phyloP scores from a whole-genome alignment of 768 basidiomycete species.

The Rhizopogon roseolus region DNA sequence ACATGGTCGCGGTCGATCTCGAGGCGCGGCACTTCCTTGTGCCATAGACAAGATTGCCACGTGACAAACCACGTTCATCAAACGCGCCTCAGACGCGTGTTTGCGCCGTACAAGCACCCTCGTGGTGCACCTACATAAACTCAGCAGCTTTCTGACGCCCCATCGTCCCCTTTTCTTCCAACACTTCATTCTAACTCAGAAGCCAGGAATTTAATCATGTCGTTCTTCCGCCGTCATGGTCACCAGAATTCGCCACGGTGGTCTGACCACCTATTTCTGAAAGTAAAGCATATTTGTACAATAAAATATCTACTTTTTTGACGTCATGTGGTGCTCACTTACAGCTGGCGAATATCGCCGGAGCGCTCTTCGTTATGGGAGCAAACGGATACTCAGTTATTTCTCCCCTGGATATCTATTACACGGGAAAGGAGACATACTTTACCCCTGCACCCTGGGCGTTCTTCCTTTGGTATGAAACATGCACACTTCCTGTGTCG shows the following conservation, averaged over 20 bases:
- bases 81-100: conserved; percentile 7
- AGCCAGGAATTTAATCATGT: conserved; percentile 14
- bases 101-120: background rate
- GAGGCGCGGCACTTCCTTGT: background rate
- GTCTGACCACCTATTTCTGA: conserved; percentile 49
- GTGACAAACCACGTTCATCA: conserved; percentile 17
- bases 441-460: conserved; percentile 62
- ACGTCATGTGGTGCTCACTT: conserved; percentile 1
- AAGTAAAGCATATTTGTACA: conserved; percentile 31
- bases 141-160: conserved; percentile 8
- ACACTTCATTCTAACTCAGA: conserved; percentile 3
- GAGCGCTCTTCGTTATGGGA: conserved; percentile 52
- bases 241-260: conserved; percentile 27
- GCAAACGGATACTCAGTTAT: conserved; percentile 59
- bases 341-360: conserved; percentile 51
- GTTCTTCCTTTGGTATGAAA: conserved; percentile 53
- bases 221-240: conserved; percentile 13
- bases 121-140: conserved; percentile 19
- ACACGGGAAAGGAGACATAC: conserved; percentile 54
- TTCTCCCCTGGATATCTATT: conserved; percentile 45
- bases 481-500: background rate
- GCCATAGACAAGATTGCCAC: conserved; percentile 7
- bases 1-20: no score
- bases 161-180: conserved; percentile 9
- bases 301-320: background rate